Percentiles rank a stretch among this genome's conserved stretches.
phyloP scores from a whole-genome alignment of 108 stramenopile genomes.

The Cyclostephanos invisitatus region DNA sequence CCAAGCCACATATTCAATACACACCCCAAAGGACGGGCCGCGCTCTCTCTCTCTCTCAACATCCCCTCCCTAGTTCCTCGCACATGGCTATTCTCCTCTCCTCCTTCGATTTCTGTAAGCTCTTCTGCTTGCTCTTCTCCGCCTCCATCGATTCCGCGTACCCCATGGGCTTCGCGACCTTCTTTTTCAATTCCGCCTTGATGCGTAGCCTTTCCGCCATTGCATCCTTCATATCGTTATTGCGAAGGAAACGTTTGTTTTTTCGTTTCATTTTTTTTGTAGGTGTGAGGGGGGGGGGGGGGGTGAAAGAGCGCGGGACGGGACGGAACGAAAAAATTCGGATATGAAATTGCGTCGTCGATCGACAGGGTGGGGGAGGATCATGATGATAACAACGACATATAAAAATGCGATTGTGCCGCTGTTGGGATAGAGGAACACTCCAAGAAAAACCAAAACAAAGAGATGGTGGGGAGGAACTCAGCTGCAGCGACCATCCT shows the following conservation, averaged over 20 bases:
- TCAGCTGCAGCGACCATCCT: slow-evolving; percentile 63
- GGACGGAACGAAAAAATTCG: no score
- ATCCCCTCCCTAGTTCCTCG: slow-evolving; percentile 86
- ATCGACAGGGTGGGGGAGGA: neutral
- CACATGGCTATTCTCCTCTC: slow-evolving; percentile 76
- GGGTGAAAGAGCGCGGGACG: neutral
- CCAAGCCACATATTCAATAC: neutral
- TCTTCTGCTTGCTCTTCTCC: slow-evolving; percentile 69
- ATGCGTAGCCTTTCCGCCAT: slow-evolving; percentile 67
- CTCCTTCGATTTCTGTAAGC: slow-evolving; percentile 66
- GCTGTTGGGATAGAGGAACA: slow-evolving; percentile 84
- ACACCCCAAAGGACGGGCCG: neutral
- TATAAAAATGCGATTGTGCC: slow-evolving; percentile 35
- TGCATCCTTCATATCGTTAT: no score
- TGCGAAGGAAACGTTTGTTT: slow-evolving; percentile 13
- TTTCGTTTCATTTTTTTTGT: neutral
- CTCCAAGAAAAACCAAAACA: slow-evolving; percentile 34
- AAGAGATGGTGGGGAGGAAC: slow-evolving; percentile 38
- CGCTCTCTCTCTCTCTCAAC: slow-evolving; percentile 32
- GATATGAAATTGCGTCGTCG: neutral
- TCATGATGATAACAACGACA: neutral
- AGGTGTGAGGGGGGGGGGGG: neutral
- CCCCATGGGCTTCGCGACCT: slow-evolving; percentile 54
- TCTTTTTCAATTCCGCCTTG: slow-evolving; percentile 79
- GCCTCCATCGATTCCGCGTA: slow-evolving; percentile 61